Conservation (phyloP, 805 yeast species). For the Yarrowia sp. region DNA sequence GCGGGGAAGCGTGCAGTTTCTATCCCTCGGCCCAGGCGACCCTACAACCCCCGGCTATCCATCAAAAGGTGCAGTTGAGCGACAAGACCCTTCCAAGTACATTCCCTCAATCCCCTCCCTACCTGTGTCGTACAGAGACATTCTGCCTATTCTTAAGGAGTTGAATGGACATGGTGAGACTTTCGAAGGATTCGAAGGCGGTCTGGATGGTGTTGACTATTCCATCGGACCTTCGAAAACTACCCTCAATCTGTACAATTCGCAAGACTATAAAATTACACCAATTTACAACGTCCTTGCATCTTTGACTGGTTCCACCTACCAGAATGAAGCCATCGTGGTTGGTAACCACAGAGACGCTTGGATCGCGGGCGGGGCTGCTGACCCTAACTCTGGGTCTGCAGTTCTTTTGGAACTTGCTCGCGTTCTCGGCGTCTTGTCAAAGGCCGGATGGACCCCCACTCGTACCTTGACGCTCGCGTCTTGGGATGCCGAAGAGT, state of each 20-base stretch:
- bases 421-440: conserved; percentile 61
- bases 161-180: conserved; percentile 61
- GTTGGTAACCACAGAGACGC: conserved; percentile 83
- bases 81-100: conserved; percentile 58
- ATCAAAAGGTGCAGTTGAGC: conserved; percentile 58
- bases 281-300: conserved; percentile 72
- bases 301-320: conserved; percentile 59
- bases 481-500: conserved; percentile 84
- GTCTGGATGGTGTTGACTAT: conserved; percentile 56
- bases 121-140: conserved; percentile 71
- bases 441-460: conserved; percentile 72
- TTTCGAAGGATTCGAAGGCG: conserved; percentile 63
- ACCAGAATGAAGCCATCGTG: conserved; percentile 61
- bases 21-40: conserved; percentile 72
- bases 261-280: conserved; percentile 66
- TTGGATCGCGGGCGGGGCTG: conserved; percentile 81
- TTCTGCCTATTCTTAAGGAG: conserved; percentile 64
- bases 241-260: conserved; percentile 62
- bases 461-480: conserved; percentile 70
- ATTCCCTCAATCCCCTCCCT: conserved; percentile 74
- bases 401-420: conserved; percentile 70
- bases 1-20: conserved; percentile 74
- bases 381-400: conserved; percentile 79
- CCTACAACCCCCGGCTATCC: conserved; percentile 79
- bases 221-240: conserved; percentile 59